These are phyloP conservation scores for Cinnamomum chago DNA, from an alignment of 164 flowering plant genomes.

Conservation along the genomic window DNA sequence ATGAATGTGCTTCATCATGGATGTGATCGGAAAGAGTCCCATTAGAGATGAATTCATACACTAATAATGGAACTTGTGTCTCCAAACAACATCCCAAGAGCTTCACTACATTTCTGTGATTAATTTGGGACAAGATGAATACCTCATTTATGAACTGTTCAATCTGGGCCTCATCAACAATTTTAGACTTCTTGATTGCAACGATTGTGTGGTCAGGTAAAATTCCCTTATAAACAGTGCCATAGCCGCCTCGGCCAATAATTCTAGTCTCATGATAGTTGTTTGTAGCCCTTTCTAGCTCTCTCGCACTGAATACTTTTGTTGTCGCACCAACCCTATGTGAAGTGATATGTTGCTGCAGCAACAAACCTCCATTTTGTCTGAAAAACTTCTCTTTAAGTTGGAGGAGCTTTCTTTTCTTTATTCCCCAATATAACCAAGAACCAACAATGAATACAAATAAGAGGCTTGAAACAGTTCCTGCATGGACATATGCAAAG, in stretches of 20 bases:
- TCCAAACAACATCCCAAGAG: conserved; percentile 21
- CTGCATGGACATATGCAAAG: no score
- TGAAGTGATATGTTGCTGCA: no score
- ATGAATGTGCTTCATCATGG: neutral
- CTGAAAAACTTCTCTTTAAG: no score
- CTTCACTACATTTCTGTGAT: conserved; percentile 15
- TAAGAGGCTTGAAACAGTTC: no score
- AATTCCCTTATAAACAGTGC: conserved; percentile 18
- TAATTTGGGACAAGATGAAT: conserved; percentile 14
- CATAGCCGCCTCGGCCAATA: conserved; percentile 15
- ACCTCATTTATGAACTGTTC: conserved; percentile 22
- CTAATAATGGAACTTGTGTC: conserved; percentile 12
- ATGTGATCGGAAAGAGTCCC: conserved; percentile 3
- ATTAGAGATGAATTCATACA: conserved; percentile 11
- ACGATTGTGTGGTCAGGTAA: conserved; percentile 9
- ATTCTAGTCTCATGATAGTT: neutral
- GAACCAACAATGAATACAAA: no score
- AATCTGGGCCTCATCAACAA: conserved; percentile 7
- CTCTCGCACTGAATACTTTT: neutral
- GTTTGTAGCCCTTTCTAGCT: conserved; percentile 1
- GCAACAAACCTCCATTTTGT: no score
- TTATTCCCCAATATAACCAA: no score
- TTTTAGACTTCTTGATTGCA: conserved; percentile 16
- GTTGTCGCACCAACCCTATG: no score
- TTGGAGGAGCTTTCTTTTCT: no score